Conservation (phyloP, 2,329 filamentous ascomycete species). For the Ophiosphaerella herpotricha region DNA sequence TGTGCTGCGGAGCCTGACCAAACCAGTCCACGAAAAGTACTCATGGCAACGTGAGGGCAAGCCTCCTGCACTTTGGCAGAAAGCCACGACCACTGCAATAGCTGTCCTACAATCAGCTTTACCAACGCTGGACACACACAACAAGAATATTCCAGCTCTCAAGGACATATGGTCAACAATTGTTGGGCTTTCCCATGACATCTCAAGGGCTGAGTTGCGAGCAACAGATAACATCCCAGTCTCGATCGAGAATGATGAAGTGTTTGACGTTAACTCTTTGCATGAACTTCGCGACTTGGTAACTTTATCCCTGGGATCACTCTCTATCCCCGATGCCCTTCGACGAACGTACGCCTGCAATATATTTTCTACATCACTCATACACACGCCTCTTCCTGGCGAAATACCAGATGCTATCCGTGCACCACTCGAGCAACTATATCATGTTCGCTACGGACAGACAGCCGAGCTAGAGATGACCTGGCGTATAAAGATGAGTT, state of each 20-base stretch:
- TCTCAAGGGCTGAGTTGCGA: slow-evolving; percentile 47
- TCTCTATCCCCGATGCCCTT: slow-evolving; percentile 67
- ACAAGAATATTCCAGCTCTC: slow-evolving; percentile 43
- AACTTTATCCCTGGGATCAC: slow-evolving; percentile 71
- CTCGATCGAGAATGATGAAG: slow-evolving; percentile 64
- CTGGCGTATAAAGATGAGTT: slow-evolving; percentile 72
- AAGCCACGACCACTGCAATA: slow-evolving; percentile 73
- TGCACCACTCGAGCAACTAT: slow-evolving; percentile 65
- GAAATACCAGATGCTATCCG: slow-evolving; percentile 57
- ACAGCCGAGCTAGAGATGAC: slow-evolving; percentile 71
- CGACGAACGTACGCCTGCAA: slow-evolving; percentile 73
- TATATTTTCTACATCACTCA: slow-evolving; percentile 80
- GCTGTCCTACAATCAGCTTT: slow-evolving; percentile 70
- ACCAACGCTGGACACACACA: slow-evolving; percentile 45
- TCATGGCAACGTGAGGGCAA: slow-evolving; percentile 73
- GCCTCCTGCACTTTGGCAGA: slow-evolving; percentile 74
- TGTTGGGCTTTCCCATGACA: slow-evolving; percentile 42
- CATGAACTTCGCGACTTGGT: slow-evolving; percentile 70
- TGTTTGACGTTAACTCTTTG: slow-evolving; percentile 81
- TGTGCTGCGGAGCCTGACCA: slow-evolving; percentile 69
- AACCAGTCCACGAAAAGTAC: slow-evolving; percentile 80
- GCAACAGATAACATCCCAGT: slow-evolving; percentile 39
- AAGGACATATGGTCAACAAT: slow-evolving; percentile 67
- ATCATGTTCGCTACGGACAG: slow-evolving; percentile 68
- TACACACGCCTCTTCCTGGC: slow-evolving; percentile 70